phyloP scores from a whole-genome alignment of 805 yeast species.

The Starmerella sirachaensis region DNA sequence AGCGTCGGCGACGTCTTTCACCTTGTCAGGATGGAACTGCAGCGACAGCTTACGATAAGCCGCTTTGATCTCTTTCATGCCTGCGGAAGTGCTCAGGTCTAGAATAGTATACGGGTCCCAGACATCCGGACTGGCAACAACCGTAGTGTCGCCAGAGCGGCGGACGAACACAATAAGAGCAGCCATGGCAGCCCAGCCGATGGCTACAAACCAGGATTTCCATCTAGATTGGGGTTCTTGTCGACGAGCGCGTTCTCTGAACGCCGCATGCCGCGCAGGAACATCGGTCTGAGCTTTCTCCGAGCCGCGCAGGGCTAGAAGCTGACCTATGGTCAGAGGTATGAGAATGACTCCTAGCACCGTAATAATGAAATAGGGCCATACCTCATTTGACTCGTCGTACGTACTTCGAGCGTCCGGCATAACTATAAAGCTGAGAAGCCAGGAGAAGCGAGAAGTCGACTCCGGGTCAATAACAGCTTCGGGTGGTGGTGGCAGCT shows the following conservation, averaged over 20 bases:
- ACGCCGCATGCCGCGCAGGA: conserved; percentile 6
- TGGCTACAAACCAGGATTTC: conserved; percentile 23
- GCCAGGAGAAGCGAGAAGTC: neutral
- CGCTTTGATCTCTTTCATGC: conserved; percentile 66
- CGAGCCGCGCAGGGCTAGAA: conserved; percentile 16
- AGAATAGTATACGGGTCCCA: conserved; percentile 90
- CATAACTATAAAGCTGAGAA: conserved; percentile 1
- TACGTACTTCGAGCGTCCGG: conserved; percentile 35
- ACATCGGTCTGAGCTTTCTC: neutral
- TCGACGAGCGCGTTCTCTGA: conserved; percentile 6
- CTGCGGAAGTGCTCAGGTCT: conserved; percentile 55
- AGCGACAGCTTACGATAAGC: conserved; percentile 78
- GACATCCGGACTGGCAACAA: conserved; percentile 12
- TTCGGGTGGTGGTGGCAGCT: too few relatives aligned
- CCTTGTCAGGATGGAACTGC: conserved; percentile 88
- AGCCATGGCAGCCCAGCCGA: conserved; percentile 54
- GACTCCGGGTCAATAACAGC: neutral
- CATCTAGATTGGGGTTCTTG: conserved; percentile 1
- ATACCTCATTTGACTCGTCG: conserved; percentile 80
- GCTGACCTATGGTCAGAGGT: conserved; percentile 44
- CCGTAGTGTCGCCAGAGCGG: conserved; percentile 24
- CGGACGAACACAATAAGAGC: conserved; percentile 31
- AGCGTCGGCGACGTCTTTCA: conserved; percentile 40
- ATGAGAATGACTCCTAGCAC: conserved; percentile 52
- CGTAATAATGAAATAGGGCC: conserved; percentile 85